Conservation (phyloP, 176 grass and related monocot species). For the Urochloa ruziziensis region DNA sequence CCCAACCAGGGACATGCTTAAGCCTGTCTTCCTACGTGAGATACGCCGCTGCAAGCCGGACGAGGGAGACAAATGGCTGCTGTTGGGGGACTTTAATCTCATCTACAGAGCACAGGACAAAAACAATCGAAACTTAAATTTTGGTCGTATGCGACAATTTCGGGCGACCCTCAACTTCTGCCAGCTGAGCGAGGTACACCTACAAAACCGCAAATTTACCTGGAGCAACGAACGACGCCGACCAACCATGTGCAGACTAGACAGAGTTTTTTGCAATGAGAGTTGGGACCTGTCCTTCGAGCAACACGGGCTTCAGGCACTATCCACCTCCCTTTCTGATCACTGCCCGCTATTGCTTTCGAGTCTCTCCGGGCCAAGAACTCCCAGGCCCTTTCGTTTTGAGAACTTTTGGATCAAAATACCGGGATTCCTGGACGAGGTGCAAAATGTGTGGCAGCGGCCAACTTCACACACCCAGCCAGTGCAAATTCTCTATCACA, state of each 20-base stretch:
- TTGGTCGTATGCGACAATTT: neutral
- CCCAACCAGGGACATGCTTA: neutral
- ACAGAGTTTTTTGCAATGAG: neutral
- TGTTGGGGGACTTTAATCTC: neutral
- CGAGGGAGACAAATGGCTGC: neutral
- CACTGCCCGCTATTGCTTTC: neutral
- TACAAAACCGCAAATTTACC: neutral
- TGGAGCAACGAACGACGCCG: neutral
- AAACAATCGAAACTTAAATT: neutral
- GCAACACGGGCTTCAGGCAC: neutral
- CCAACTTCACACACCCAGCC: neutral
- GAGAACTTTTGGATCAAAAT: neutral
- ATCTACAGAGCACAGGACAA: neutral
- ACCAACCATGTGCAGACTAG: accelerated
- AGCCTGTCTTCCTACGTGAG: neutral
- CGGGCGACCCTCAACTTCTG: accelerated
- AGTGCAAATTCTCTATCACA: accelerated
- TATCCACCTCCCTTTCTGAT: neutral
- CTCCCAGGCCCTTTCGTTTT: neutral
- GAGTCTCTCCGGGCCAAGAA: accelerated
- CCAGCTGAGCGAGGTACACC: neutral
- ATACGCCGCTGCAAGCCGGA: neutral
- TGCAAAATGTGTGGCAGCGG: accelerated
- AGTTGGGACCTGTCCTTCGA: neutral
- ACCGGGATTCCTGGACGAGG: accelerated